These are phyloP conservation scores for Hyphodiscus hymeniophilus DNA, from an alignment of 495 filamentous ascomycete genomes.

Conservation along the genomic window DNA sequence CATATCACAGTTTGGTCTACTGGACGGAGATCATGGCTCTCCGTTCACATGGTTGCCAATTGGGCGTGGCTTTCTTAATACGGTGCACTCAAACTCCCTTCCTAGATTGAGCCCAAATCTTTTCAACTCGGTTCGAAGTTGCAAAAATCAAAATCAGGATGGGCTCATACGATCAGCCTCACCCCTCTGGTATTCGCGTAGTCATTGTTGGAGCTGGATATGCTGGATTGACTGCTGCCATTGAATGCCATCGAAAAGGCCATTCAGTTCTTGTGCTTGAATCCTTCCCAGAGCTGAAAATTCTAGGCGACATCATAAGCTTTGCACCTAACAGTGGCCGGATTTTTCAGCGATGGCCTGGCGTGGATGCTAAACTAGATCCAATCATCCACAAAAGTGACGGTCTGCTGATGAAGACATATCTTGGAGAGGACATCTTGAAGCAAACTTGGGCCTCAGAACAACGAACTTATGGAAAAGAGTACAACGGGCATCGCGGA, in stretches of 20 bases:
- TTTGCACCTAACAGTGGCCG: constrained; percentile 39
- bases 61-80: no score
- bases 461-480: constrained; percentile 30
- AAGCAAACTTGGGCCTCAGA: constrained; percentile 31
- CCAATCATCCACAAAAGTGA: constrained; percentile 40
- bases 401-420: constrained; percentile 29
- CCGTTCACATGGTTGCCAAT: no score
- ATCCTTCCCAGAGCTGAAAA: constrained; percentile 36
- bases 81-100: no score
- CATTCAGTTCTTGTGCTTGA: constrained; percentile 48
- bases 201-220: constrained; percentile 54
- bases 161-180: background rate
- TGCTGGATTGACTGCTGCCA: constrained; percentile 51
- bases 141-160: no score
- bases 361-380: constrained; percentile 37
- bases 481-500: constrained; percentile 53
- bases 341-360: constrained; percentile 40
- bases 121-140: no score
- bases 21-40: no score
- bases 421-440: constrained; percentile 28
- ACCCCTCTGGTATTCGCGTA: constrained; percentile 38
- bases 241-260: constrained; percentile 55
- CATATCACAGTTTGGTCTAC: no score
- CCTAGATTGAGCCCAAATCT: no score
- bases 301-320: constrained; percentile 43